Conservation (phyloP, 2,329 filamentous ascomycete genomes). For the Trichoderma harzianum region DNA sequence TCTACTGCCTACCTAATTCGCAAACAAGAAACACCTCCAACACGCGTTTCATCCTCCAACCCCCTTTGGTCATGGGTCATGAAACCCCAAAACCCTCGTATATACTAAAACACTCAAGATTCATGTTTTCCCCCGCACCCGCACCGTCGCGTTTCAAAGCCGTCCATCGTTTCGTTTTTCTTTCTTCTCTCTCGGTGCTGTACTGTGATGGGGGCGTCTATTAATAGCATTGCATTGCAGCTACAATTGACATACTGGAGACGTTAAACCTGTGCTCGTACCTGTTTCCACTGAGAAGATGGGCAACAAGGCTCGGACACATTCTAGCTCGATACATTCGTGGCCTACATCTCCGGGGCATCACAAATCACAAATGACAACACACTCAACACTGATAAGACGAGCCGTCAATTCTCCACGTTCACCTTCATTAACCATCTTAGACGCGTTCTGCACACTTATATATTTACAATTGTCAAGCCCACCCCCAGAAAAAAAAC, state of each 20-base stretch:
- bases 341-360: neutral
- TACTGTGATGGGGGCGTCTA: neutral
- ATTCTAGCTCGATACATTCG: neutral
- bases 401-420: neutral
- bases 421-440: constrained; percentile 11
- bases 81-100: constrained; percentile 4
- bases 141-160: neutral
- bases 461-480: neutral
- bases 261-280: neutral
- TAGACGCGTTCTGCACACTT: neutral
- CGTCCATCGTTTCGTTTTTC: neutral
- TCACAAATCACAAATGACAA: constrained; percentile 4
- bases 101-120: neutral
- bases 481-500: neutral
- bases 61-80: neutral
- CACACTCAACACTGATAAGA: neutral
- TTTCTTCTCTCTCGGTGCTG: neutral
- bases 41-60: neutral
- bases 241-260: neutral
- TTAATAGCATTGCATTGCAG: neutral
- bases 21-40: neutral
- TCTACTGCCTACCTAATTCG: neutral
- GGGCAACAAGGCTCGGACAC: neutral
- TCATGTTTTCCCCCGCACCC: neutral
- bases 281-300: neutral